These are phyloP conservation scores for Barnettozyma populi DNA, from an alignment of 805 yeast genomes.

Conservation along the genomic window DNA sequence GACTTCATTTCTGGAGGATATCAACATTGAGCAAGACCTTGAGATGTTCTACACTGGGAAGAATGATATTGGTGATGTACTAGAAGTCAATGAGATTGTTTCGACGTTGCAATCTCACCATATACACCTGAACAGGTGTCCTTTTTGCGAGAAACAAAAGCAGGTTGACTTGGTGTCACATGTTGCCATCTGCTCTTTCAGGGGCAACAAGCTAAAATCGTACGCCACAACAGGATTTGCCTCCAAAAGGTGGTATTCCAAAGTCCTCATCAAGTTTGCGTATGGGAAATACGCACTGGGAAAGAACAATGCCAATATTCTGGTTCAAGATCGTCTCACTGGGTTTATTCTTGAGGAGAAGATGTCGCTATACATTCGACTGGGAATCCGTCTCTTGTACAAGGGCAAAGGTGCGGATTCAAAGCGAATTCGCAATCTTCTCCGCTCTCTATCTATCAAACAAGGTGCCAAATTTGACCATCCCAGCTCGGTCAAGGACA, in stretches of 20 bases:
- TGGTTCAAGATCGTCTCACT: slow-evolving; percentile 86
- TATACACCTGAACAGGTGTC: slow-evolving; percentile 51
- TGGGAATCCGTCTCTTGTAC: slow-evolving; percentile 82
- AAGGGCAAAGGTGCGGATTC: slow-evolving; percentile 64
- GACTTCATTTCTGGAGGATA: slow-evolving; percentile 49
- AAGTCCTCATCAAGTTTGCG: slow-evolving; percentile 73
- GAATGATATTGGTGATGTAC: slow-evolving; percentile 30
- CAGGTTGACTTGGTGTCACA: slow-evolving; percentile 77
- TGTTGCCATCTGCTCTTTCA: slow-evolving; percentile 78
- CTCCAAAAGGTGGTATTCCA: slow-evolving; percentile 83
- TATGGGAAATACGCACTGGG: slow-evolving; percentile 87
- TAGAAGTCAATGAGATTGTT: slow-evolving; percentile 50
- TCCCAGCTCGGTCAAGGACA: slow-evolving; percentile 59
- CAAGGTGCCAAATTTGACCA: slow-evolving; percentile 84
- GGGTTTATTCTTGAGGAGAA: slow-evolving; percentile 91
- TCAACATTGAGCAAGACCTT: slow-evolving; percentile 20
- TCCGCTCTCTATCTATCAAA: slow-evolving; percentile 62
- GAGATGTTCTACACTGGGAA: slow-evolving; percentile 15
- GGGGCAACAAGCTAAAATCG: slow-evolving; percentile 65
- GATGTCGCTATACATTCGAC: slow-evolving; percentile 80
- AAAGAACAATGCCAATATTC: slow-evolving; percentile 84
- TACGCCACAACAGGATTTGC: slow-evolving; percentile 81
- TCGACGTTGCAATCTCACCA: slow-evolving; percentile 41
- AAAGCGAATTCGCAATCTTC: slow-evolving; percentile 51
- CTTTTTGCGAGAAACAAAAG: slow-evolving; percentile 67